Evolutionary conservation across 2,329 filamentous ascomycete species (phyloP), one percentile per base, ranked within the genome.

Genomic region (Cladorrhinum sp.): DNA sequence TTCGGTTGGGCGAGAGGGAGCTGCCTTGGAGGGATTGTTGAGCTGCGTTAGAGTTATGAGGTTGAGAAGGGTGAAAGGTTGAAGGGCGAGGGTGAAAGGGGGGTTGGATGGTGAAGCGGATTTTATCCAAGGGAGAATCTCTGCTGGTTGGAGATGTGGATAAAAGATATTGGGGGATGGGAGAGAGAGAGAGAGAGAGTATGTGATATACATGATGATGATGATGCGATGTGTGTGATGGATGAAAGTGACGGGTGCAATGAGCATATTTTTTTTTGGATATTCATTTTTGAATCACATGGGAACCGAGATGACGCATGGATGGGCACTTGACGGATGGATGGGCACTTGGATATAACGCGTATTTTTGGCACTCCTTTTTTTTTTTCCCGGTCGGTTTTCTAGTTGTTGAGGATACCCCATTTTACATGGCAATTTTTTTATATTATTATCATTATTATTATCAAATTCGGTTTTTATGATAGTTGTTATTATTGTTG

Each of bases 1-100:
- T 77, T 38, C 74, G 72, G 13, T 75, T 84, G 4, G 72, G 73
- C 54, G 80, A 80, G 65, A 70, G 78, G 58, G 81, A 83, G 67
- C 67, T 83, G 58, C 81, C 81, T 18, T 84, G 81, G 81, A 45
- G 41, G 41, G 41, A 45, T 22, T 45, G 41, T 22, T 18, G 16
- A 45, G 10, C 18, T 18, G 41, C 8, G 4, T 12, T 45, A 20
- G 16, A 45, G 16, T 41, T n/a, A n/a, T n/a, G n/a, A n/a, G n/a
- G n/a, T n/a, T n/a, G n/a, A 13, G 29, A 32, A 32, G 13, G 29
- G 29, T 32, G 29, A 32, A 6, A 32, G 13, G 13, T 32, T 32
- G 6, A 32, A 6, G 29, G 29, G 29, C 7, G 29, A 32, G 29
- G 29, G 29, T 6, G 13, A 13, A 32, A 13, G 13, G 29, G 29